A percentile compares a stretch with the other conserved stretches of the same genome.
Evolutionary conservation across 805 yeast genomes (phyloP).

Genomic region (Candida coleopterorum): DNA sequence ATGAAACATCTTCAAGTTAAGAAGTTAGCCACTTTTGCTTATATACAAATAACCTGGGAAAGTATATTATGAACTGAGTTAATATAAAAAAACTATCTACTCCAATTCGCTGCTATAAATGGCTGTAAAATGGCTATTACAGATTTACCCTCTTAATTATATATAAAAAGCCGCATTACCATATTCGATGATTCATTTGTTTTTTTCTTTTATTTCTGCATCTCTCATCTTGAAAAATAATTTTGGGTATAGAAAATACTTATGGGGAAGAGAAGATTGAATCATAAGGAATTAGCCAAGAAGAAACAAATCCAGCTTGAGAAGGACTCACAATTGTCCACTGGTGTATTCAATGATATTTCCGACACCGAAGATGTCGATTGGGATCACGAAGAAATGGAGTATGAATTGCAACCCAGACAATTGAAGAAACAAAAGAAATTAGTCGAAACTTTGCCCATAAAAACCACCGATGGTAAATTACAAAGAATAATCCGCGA

Average conservation of each 20-base stretch:
- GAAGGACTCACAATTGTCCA: constrained; percentile 36
- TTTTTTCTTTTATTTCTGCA: too few relatives aligned
- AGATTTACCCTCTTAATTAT: too few relatives aligned
- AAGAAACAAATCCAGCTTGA: constrained; percentile 35
- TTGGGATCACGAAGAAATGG: constrained; percentile 76
- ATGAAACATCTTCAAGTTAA: too few relatives aligned
- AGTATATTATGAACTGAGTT: too few relatives aligned
- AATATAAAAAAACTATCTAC: too few relatives aligned
- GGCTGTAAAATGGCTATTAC: too few relatives aligned
- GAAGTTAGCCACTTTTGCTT: too few relatives aligned
- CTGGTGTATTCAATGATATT: constrained; percentile 27
- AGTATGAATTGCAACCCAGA: constrained; percentile 74
- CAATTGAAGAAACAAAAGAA: constrained; percentile 38
- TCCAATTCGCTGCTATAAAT: too few relatives aligned
- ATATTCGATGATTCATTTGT: too few relatives aligned
- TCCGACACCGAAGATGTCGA: constrained; percentile 14
- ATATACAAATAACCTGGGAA: too few relatives aligned
- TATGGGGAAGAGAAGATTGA: constrained; percentile 33
- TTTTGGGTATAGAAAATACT: constrained; percentile 2
- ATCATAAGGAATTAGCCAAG: constrained; percentile 17
- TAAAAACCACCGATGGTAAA: constrained; percentile 65
- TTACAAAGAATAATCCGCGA: constrained; percentile 60
- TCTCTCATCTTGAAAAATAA: constrained; percentile 6
- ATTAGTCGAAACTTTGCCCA: constrained; percentile 72
- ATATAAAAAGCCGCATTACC: too few relatives aligned